Evolutionary conservation across 2,329 filamentous ascomycete species (phyloP), one percentile per base, ranked within the genome.

Genomic region (Colletotrichum sp.): DNA sequence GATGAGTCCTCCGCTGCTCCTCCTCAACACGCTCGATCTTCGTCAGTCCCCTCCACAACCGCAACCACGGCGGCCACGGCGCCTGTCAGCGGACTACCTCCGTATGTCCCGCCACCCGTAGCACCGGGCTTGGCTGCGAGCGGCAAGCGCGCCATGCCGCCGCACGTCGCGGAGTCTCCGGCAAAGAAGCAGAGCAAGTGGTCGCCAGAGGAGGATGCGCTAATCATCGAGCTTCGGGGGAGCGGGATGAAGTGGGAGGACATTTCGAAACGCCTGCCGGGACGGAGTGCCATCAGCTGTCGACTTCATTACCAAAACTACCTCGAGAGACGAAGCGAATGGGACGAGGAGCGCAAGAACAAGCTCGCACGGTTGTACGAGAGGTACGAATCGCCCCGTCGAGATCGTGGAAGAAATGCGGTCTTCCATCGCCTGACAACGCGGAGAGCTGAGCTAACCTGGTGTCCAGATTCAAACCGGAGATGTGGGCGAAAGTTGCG

Each of bases 191-290:
- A 98, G 85, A 98, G 95, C 83, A 99, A 99, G 86, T 99, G 97
- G 97, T 98, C 95, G 7, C 90, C 94, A 1, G 95, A 98, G 77
- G 96, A 99, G 84, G 96, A 99, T 85, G 92, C 94, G n/a, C 88
- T 97, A 65, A 98, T 98, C 80, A 98, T 98, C 81, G 95, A 98
- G 84, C 91, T 99, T 77, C 92, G 96, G 74, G 95, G 95, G 49
- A 93, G 93, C 80, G 95, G 95, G 10, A 98, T 98, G 95, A 99
- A 99, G 84, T 99, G 96, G 97, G 96, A 99, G 83, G 96, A 99
- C 85, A 98, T 99, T 81, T 98, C 95, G 77, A 98, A 96, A 87
- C 92, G 94, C 71, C 88, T 99, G 66, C 96, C 96, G 4, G 96
- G 96, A 77, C 92, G 97, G 80, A 98, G 96, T 85, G 94, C 96